phyloP scores from a whole-genome alignment of 2,329 filamentous ascomycete genomes.

The Pestalotiopsis fici region DNA sequence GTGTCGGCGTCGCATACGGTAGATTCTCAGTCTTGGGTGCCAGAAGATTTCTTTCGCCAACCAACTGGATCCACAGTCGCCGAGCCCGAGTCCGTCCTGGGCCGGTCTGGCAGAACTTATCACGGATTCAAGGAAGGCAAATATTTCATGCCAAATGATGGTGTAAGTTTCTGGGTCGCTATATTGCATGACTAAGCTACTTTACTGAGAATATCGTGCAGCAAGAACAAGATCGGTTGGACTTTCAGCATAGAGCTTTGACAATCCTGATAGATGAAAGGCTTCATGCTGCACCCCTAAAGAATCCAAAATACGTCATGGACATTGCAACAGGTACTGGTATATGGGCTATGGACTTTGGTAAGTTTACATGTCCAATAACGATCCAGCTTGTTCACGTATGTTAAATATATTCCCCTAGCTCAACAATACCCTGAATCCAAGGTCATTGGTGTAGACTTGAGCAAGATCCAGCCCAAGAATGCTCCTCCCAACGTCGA shows the following conservation, averaged over 20 bases:
- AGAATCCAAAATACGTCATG: constrained; percentile 9
- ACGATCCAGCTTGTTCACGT: neutral
- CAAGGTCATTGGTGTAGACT: constrained; percentile 9
- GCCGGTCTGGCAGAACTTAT: neutral
- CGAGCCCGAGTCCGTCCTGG: neutral
- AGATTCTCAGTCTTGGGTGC: neutral
- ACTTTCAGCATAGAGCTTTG: constrained; percentile 10
- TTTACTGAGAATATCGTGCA: neutral
- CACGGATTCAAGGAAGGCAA: neutral
- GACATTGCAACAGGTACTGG: constrained; percentile 11
- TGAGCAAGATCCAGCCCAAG: constrained; percentile 10
- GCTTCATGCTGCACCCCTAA: neutral
- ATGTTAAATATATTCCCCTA: neutral
- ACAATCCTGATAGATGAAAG: constrained; percentile 1
- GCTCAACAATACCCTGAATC: constrained; percentile 1
- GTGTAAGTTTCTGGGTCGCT: neutral
- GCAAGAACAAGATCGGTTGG: constrained; percentile 11
- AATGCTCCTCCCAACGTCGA: constrained; percentile 1
- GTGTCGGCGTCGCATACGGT: neutral
- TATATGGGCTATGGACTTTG: constrained; percentile 6
- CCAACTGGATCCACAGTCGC: constrained; percentile 1
- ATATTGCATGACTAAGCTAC: neutral
- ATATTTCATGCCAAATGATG: constrained; percentile 6
- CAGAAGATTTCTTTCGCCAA: neutral
- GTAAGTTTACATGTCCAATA: neutral